Percentiles rank a stretch among this genome's conserved stretches.
Evolutionary conservation across 192 early-diverging fungal genomes (phyloP).

Genomic region (Phycomyces blakesleeanus): DNA sequence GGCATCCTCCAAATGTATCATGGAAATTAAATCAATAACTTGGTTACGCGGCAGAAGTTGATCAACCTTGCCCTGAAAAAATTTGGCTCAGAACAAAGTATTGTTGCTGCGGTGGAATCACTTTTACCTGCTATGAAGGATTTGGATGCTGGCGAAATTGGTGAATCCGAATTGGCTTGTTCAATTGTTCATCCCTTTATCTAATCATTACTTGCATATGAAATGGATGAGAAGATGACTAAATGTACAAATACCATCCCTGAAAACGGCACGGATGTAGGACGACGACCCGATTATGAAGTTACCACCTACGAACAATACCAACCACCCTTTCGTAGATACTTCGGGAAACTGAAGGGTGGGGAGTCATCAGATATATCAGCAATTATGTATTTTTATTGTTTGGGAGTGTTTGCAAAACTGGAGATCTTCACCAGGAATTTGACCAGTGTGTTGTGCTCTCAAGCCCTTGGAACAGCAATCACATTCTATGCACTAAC

Average conservation of each 20-base stretch:
- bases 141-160: not conserved
- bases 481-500: not conserved
- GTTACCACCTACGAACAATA: not conserved
- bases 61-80: not conserved
- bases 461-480: slow-evolving; percentile 7
- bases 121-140: not conserved
- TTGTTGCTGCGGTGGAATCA: not conserved
- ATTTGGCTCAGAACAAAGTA: not conserved
- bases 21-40: not conserved
- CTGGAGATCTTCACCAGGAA: slow-evolving; percentile 2
- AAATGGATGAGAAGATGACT: not conserved
- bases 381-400: not conserved
- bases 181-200: not conserved
- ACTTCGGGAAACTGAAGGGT: slow-evolving; percentile 1
- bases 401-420: slow-evolving; percentile 8
- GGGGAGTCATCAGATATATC: not conserved
- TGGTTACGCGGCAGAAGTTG: not conserved
- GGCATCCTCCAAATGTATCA: not conserved
- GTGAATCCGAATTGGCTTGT: not conserved
- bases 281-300: not conserved
- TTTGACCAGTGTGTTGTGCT: slow-evolving; percentile 1
- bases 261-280: not conserved
- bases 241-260: slow-evolving; percentile 1
- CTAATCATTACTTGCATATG: slow-evolving; percentile 2
- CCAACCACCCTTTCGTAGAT: not conserved